phyloP scores from a whole-genome alignment of 1,284 basidiomycete species.

The Cryptococcus deneoformans region DNA sequence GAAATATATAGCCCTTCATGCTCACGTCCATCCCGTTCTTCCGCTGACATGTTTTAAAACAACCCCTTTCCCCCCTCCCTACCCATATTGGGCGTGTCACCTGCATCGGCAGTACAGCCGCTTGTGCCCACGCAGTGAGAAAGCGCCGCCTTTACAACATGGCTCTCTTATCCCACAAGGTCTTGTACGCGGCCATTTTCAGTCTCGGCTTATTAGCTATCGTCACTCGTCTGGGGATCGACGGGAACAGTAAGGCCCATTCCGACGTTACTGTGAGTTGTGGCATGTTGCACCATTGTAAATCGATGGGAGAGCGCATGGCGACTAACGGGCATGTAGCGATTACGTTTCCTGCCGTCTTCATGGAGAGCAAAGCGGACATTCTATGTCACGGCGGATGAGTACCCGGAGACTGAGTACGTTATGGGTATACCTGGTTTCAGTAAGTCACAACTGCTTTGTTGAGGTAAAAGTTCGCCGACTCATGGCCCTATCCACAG shows the following conservation, averaged over 20 bases:
- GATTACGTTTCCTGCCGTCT: neutral
- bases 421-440: conserved; percentile 28
- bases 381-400: conserved; percentile 9
- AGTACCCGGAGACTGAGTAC: conserved; percentile 16
- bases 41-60: too few species aligned
- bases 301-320: neutral
- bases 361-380: neutral
- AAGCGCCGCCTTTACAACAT: neutral
- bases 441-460: conserved; percentile 14
- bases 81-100: too few species aligned
- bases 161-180: conserved; percentile 1
- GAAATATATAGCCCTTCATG: too few species aligned
- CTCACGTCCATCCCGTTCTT: too few species aligned
- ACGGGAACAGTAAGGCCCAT: neutral
- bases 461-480: neutral
- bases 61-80: too few species aligned
- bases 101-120: too few species aligned
- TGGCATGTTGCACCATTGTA: neutral
- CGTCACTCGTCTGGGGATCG: neutral
- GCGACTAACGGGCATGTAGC: neutral
- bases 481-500: conserved; percentile 5
- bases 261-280: neutral
- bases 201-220: neutral
- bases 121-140: too few species aligned
- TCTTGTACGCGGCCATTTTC: neutral